Conservation (phyloP, 2,329 filamentous ascomycete species). For the Alternaria triticina region DNA sequence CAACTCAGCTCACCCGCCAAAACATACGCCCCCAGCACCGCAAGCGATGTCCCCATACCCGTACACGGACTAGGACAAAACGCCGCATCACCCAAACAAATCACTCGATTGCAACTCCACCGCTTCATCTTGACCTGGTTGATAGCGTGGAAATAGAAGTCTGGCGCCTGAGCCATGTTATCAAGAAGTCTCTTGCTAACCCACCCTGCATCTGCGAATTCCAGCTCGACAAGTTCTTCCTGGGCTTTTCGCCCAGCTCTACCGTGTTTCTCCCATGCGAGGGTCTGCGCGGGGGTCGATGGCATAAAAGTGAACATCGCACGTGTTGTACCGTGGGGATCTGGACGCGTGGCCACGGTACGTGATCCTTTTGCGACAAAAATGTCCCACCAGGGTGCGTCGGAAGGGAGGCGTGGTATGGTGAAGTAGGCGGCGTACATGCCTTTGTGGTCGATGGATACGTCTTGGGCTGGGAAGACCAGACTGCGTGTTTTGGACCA, state of each 20-base stretch:
- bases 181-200: neutral
- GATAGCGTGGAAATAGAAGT: neutral
- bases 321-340: neutral
- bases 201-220: neutral
- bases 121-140: neutral
- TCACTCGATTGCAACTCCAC: slow-evolving; percentile 45
- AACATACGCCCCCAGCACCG: slow-evolving; percentile 49
- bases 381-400: neutral
- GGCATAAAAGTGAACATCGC: neutral
- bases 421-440: neutral
- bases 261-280: neutral
- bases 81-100: slow-evolving; percentile 62
- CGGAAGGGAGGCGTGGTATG: neutral
- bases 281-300: neutral
- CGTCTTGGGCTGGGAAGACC: slow-evolving; percentile 31
- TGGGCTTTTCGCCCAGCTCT: neutral
- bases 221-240: neutral
- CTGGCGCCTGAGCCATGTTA: neutral
- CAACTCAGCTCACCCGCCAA: slow-evolving; percentile 42
- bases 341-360: neutral
- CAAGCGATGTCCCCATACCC: slow-evolving; percentile 49
- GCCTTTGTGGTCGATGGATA: slow-evolving; percentile 52
- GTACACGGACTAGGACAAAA: slow-evolving; percentile 58
- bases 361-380: neutral
- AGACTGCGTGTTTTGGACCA: slow-evolving; percentile 53